Evolutionary conservation across 116 monocot genomes (phyloP), one percentile per base, ranked within the genome.

Genomic region (Dioscorea cayenensis): DNA sequence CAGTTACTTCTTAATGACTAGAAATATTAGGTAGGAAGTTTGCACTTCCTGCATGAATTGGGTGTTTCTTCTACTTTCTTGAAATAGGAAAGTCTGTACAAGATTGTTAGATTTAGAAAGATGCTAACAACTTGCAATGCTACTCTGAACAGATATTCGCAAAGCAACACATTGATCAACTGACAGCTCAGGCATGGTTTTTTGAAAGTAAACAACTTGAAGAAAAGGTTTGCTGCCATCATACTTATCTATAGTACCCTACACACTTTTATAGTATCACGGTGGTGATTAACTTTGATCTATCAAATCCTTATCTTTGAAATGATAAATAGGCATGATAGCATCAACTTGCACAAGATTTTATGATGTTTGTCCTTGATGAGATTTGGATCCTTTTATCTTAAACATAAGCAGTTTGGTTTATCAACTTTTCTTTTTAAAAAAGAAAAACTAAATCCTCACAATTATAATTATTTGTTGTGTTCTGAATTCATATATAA

Each of bases 171-270:
- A 89, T 99, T 73, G 86, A 91, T 78, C 71, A 86, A 67, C 72
- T 99, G 51, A 99, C 91, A 27, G 80, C 91, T 63, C 73, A 87
- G 58, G 86, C 99, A 77, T 99, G 99, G 99, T 75, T 91, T 83
- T 83, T 75, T 68, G 78, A 82, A 77, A 85, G 86, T 77, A 91
- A 89, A 67, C 81, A 84, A 48, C 77, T 94, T 43, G 88, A 91
- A 81, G 83, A 83, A 64, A 91, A 91, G 91, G 99, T 90, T 35
- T 51, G 67, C 38, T 36, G 37, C 55, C 55, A 25, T 11, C 68
- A 21, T 12, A 21, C 66, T 63, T 21, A 19, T 28, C 8, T 63
- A 27, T 28, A 63, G 13, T 13, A 63, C 63, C 22, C 25, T 23
- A 28, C 55, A 55, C n/a, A 0, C 11, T 17, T 51, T 55, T 55